Base-by-base conservation (phyloP, 768 basidiomycete genomes). In the Pleurotus ostreatus region DNA sequence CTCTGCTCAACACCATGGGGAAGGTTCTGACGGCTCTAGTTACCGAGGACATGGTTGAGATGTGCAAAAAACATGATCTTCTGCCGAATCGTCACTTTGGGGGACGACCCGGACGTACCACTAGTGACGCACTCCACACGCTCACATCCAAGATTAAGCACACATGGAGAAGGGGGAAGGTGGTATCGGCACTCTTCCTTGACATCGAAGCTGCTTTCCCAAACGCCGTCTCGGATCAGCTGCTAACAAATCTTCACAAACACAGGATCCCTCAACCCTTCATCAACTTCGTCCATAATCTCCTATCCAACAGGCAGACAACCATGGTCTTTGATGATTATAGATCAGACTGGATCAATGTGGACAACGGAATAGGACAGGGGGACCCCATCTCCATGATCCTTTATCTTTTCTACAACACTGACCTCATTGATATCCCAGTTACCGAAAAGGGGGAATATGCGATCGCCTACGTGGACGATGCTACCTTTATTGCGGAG, bases 141-240 rank as follows among this genome's bases (percentile, higher is more conserved):
- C 58, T 78, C 0, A 63, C 70, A 5, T 52, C 70, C 2, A 65
- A 59, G 12, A 65, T 79, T 26, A 71, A 77, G 45, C 62, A 67
- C 1, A 69, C 72, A 0, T 79, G 76, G 78, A 40, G 68, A 0
- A 46, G 55, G 3, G 51, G 60, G 0, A 66, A 73, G 15, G 77
- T 78, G 0, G 73, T 61, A 0, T 68, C 68, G 0, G 62, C 68
- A 0, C 68, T 78, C 0, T 78, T 74, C 62, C 66, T 78, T 1
- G 76, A 80, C 56, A 68, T 80, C 0, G 64, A 76, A 61, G 77
- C 70, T 0, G 74, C 77, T 1, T 79, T 77, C 59, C 77, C 73
- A 0, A 78, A 70, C 56, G 69, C 68, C 0, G 70, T 69, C 6
- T 66, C 59, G 0, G 66, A 68, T 1, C 20, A 59, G 0, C 68